Evolutionary conservation across 2,329 filamentous ascomycete genomes (phyloP).

Genomic region (Fusarium robinianum): DNA sequence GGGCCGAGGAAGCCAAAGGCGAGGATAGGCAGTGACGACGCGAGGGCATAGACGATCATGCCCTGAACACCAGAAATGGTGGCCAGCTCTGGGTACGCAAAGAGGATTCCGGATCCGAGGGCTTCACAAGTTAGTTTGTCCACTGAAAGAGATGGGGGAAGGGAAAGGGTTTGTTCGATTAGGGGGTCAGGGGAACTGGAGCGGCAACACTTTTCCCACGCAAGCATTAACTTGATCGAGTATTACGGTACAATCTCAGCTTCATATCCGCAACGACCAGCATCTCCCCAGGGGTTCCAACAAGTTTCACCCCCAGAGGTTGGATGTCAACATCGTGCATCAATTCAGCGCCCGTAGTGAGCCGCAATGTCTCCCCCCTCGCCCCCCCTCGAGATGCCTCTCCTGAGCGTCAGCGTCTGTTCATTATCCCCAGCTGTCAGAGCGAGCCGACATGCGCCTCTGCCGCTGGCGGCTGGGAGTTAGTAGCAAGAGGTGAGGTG

Average conservation of each 20-base stretch:
- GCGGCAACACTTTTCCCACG: slow-evolving; percentile 97
- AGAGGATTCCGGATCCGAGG: slow-evolving; percentile 81
- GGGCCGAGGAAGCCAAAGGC: slow-evolving; percentile 76
- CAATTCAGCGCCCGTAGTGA: slow-evolving; percentile 86
- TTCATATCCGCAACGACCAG: slow-evolving; percentile 56
- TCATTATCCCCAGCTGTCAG: slow-evolving; percentile 5
- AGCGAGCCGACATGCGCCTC: slow-evolving; percentile 1
- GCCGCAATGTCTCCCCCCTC: slow-evolving; percentile 64
- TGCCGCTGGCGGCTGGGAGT: slow-evolving; percentile 25
- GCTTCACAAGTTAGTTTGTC: slow-evolving; percentile 61
- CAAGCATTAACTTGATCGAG: slow-evolving; percentile 99
- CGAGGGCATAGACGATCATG: slow-evolving; percentile 73
- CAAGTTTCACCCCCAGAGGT: slow-evolving; percentile 42
- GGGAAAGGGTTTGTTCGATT: slow-evolving; percentile 40
- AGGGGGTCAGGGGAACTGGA: too few relatives aligned
- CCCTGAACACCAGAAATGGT: slow-evolving; percentile 81
- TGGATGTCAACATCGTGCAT: slow-evolving; percentile 56
- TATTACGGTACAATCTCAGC: slow-evolving; percentile 96
- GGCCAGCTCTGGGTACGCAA: slow-evolving; percentile 79
- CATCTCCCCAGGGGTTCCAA: slow-evolving; percentile 44
- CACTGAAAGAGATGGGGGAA: slow-evolving; percentile 22
- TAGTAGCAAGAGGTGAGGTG: slow-evolving; percentile 37
- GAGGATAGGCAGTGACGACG: slow-evolving; percentile 73
- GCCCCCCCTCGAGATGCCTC: slow-evolving; percentile 40
- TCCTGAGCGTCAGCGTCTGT: slow-evolving; percentile 27